A percentile compares a stretch with the other conserved stretches of the same genome.
These are phyloP conservation scores for Penicillium crystallinum DNA, from an alignment of 495 filamentous ascomycete genomes.

Conservation along the genomic window DNA sequence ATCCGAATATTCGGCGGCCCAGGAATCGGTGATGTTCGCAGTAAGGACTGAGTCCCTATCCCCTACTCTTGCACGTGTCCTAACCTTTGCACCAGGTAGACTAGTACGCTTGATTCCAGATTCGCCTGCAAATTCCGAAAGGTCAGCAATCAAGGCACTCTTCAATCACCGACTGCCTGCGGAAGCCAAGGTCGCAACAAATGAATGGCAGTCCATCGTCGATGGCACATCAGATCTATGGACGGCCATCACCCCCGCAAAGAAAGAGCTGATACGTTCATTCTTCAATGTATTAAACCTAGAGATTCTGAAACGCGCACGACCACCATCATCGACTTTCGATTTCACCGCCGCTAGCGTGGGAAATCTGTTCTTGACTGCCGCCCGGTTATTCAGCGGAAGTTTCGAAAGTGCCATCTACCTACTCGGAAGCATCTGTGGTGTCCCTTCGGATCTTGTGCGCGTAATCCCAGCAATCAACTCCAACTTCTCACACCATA, in stretches of 20 bases:
- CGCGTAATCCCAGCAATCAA: conserved; percentile 86
- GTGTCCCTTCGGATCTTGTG: conserved; percentile 62
- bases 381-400: conserved; percentile 74
- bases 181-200: conserved; percentile 32
- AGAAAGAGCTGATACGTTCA: conserved; percentile 86
- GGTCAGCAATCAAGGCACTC: conserved; percentile 65
- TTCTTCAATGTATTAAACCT: conserved; percentile 84
- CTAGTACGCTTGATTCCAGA: conserved; percentile 86
- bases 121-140: conserved; percentile 54
- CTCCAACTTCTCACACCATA: conserved; percentile 90
- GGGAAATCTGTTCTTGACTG: conserved; percentile 91
- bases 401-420: conserved; percentile 80
- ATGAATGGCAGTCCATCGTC: conserved; percentile 86
- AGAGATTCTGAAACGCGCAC: conserved; percentile 81
- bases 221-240: conserved; percentile 74
- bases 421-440: conserved; percentile 73
- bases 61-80: neutral
- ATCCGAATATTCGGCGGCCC: conserved; percentile 92
- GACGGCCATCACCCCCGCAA: conserved; percentile 69
- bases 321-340: conserved; percentile 71
- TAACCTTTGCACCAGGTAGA: conserved; percentile 50
- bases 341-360: conserved; percentile 84
- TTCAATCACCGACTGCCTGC: conserved; percentile 80
- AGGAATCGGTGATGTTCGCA: conserved; percentile 86
- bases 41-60: conserved; percentile 42